A percentile compares a stretch with the other conserved stretches of the same genome.
Evolutionary conservation across 192 early-diverging fungal species (phyloP).

Genomic region (Linnemannia elongata): DNA sequence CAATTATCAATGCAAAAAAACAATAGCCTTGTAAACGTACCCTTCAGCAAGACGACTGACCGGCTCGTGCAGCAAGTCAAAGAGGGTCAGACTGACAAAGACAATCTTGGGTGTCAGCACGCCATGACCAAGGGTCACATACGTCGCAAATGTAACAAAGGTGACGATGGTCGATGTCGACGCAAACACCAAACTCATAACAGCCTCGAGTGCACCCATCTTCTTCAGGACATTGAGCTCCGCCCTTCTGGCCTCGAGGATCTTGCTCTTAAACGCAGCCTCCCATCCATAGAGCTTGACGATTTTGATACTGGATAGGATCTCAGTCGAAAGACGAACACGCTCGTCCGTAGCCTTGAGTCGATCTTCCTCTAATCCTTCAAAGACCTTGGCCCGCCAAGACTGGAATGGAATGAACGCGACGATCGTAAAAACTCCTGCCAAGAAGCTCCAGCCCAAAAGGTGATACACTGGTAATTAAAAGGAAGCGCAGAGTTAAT

Average conservation of each 20-base stretch:
- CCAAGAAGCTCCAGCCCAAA: slow-evolving; percentile 53
- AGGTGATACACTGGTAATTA: slow-evolving; percentile 32
- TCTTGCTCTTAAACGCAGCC: slow-evolving; percentile 19
- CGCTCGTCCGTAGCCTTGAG: slow-evolving; percentile 58
- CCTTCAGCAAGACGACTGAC: slow-evolving; percentile 38
- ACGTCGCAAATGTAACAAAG: slow-evolving; percentile 34
- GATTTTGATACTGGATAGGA: slow-evolving; percentile 52
- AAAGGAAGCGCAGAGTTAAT: neutral
- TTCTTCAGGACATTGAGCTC: slow-evolving; percentile 16
- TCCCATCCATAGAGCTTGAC: slow-evolving; percentile 63
- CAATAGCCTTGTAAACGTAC: slow-evolving; percentile 2
- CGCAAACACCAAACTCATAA: slow-evolving; percentile 45
- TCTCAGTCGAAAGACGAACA: slow-evolving; percentile 49
- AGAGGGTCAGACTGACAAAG: slow-evolving; percentile 41
- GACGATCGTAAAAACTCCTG: slow-evolving; percentile 42
- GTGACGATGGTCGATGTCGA: slow-evolving; percentile 28
- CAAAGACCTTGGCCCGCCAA: slow-evolving; percentile 41
- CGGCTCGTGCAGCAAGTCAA: slow-evolving; percentile 35
- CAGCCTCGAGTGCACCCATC: slow-evolving; percentile 25
- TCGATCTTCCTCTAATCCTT: slow-evolving; percentile 38
- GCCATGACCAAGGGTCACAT: slow-evolving; percentile 35
- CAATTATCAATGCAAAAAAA: neutral
- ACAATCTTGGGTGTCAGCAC: slow-evolving; percentile 45
- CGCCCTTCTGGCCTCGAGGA: slow-evolving; percentile 8
- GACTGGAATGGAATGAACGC: slow-evolving; percentile 38